Evolutionary conservation across 2,329 filamentous ascomycete genomes (phyloP), one percentile per base, ranked within the genome.

Genomic region (Sporothrix euskadiensis): DNA sequence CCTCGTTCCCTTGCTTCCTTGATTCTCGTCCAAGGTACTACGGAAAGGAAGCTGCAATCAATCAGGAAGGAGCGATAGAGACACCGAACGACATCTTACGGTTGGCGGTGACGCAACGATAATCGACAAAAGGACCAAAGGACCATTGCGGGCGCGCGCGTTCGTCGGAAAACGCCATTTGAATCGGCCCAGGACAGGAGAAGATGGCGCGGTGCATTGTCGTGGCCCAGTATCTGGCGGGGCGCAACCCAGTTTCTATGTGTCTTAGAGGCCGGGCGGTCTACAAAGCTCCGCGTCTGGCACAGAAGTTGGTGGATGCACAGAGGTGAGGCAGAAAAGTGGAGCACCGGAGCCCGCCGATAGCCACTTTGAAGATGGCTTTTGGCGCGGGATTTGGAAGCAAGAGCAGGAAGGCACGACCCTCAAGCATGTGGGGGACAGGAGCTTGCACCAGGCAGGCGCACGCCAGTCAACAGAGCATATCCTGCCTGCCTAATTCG

Each of bases 291-390:
- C 49, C 61, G 22, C 70, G 47, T 30, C 47, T 47, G 47, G 32
- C 47, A 52, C 32, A 44, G 14, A 54, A 56, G 44, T 26, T 30
- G 65, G 22, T 63, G 39, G 47, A 63, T 44, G 69, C 22, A n/a
- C 41, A 26, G 14, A 32, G 16, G 69, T 32, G 41, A 59, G 47
- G 69, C 54, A 41, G 12, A 61, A 52, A 71, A 56, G 49, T 75
- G 74, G 75, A 52, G 73, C 71, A 59, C 72, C 77, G 77, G 77
- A 78, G 75, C 76, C 76, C 77, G 77, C 76, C 77, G 76, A 77
- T 57, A 66, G 74, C 77, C 77, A 77, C 75, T 70, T 69, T 39
- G 41, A 44, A 39, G 57, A 49, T 56, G 59, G n/a, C 54, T 32
- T 63, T 66, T 22, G 32, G 35, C 49, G 56, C 52, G 66, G 73